phyloP scores from a whole-genome alignment of 495 filamentous ascomycete genomes.

The Aspergillus haitiensis region DNA sequence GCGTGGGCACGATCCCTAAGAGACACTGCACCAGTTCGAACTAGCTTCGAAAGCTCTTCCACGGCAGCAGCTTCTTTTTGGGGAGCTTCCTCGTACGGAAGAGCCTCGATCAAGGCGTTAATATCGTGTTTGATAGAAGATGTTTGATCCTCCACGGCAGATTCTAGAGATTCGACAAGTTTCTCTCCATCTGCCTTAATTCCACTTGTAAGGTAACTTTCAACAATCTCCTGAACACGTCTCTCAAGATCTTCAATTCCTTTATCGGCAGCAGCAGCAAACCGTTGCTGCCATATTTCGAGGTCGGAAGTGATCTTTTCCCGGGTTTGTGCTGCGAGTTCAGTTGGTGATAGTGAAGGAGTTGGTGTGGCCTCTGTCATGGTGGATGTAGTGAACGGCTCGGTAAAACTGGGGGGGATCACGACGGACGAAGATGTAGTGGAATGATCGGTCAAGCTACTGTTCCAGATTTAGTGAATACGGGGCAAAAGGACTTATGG shows the following conservation, averaged over 20 bases:
- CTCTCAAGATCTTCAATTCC: conserved; percentile 69
- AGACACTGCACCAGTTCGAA: conserved; percentile 69
- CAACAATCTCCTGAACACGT: conserved; percentile 75
- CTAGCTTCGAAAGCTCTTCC: conserved; percentile 61
- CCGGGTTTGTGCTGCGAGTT: conserved; percentile 55
- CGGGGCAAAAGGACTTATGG: no score
- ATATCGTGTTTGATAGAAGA: conserved; percentile 67
- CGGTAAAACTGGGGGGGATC: conserved; percentile 22
- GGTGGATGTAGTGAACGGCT: conserved; percentile 28
- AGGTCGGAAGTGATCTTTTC: conserved; percentile 78
- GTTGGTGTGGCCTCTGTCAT: conserved; percentile 24
- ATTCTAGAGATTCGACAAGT: conserved; percentile 66
- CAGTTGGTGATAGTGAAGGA: conserved; percentile 37
- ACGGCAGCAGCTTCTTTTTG: conserved; percentile 56
- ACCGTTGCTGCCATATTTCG: conserved; percentile 78
- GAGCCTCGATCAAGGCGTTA: conserved; percentile 54
- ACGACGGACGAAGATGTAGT: conserved; percentile 27
- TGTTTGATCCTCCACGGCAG: conserved; percentile 60
- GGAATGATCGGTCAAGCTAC: conserved; percentile 32
- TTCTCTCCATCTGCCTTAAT: conserved; percentile 64
- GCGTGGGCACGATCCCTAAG: conserved; percentile 81
- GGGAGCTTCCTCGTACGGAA: conserved; percentile 55
- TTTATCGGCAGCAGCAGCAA: conserved; percentile 76
- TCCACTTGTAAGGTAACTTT: conserved; percentile 65
- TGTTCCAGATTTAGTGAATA: not conserved